These are phyloP conservation scores for Populus hybrid DNA, from an alignment of 441 rosid species.

Conservation along the genomic window DNA sequence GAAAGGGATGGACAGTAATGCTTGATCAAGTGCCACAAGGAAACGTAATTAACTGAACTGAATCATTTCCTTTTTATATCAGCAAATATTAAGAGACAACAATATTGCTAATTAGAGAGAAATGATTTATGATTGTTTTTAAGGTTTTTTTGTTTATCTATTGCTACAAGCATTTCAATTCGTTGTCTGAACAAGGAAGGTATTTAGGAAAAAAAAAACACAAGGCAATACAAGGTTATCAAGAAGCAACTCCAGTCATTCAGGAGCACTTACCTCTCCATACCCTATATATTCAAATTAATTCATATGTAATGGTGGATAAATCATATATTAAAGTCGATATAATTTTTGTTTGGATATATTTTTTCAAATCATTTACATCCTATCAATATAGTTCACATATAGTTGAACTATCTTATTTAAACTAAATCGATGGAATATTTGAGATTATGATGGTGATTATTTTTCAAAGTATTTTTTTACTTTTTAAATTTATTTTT, in stretches of 20 bases:
- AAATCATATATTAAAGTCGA: too few relatives aligned
- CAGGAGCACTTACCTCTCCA: too few relatives aligned
- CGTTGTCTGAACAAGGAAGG: background rate
- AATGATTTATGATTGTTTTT: background rate
- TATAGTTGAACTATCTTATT: too few relatives aligned
- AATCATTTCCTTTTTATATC: background rate
- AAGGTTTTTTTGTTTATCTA: background rate
- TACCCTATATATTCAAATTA: too few relatives aligned
- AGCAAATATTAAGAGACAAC: background rate
- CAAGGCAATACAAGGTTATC: too few relatives aligned
- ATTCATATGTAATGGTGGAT: too few relatives aligned
- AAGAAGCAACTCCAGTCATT: too few relatives aligned
- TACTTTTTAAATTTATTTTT: too few relatives aligned
- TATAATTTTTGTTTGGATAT: too few relatives aligned
- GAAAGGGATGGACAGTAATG: background rate
- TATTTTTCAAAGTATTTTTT: too few relatives aligned
- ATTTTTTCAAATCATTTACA: too few relatives aligned
- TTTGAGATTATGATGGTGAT: rapidly evolving
- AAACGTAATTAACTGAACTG: background rate
- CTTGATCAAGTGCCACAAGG: background rate
- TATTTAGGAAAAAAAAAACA: background rate
- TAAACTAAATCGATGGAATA: rapidly evolving
- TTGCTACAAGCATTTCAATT: background rate
- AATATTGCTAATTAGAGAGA: background rate
- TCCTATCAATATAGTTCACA: too few relatives aligned